These are phyloP conservation scores for Aspergillus funiculosus DNA, from an alignment of 495 filamentous ascomycete genomes.

Conservation along the genomic window DNA sequence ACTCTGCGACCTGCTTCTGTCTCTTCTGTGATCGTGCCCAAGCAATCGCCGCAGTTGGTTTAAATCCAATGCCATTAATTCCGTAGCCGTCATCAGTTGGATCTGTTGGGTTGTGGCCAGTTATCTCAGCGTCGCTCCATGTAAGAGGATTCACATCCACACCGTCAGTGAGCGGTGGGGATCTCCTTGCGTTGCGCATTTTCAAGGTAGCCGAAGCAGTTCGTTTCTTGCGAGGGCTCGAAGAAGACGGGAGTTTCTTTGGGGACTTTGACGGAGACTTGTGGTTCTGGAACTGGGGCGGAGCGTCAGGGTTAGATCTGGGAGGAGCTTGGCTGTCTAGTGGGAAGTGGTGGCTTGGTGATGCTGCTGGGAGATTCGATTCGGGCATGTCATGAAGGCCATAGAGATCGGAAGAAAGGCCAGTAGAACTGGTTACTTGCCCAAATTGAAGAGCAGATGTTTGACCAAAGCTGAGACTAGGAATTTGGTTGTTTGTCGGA, in stretches of 20 bases:
- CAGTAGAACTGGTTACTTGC: constrained; percentile 15
- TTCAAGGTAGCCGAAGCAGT: constrained; percentile 24
- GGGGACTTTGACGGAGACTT: constrained; percentile 14
- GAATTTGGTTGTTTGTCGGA: constrained; percentile 24
- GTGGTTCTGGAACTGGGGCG: neutral
- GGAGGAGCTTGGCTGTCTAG: neutral
- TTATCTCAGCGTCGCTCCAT: constrained; percentile 82
- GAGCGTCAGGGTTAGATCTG: constrained; percentile 3
- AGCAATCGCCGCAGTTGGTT: constrained; percentile 77
- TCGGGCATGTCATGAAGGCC: constrained; percentile 21
- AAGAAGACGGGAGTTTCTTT: constrained; percentile 14
- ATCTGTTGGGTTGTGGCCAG: constrained; percentile 68
- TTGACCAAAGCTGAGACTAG: constrained; percentile 16
- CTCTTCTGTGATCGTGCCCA: constrained; percentile 68
- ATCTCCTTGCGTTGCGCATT: constrained; percentile 31
- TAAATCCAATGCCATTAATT: constrained; percentile 88
- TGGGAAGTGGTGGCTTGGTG: neutral
- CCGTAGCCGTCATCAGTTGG: constrained; percentile 72
- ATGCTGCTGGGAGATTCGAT: constrained; percentile 7
- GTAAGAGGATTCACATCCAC: constrained; percentile 50
- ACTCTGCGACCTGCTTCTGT: constrained; percentile 77
- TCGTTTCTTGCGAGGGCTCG: constrained; percentile 25
- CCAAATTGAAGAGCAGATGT: constrained; percentile 6
- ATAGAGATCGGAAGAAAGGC: constrained; percentile 1
- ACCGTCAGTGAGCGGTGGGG: constrained; percentile 44